These are phyloP conservation scores for Eucalyptus regnans DNA, from an alignment of 345 rosid genomes.

Conservation along the genomic window DNA sequence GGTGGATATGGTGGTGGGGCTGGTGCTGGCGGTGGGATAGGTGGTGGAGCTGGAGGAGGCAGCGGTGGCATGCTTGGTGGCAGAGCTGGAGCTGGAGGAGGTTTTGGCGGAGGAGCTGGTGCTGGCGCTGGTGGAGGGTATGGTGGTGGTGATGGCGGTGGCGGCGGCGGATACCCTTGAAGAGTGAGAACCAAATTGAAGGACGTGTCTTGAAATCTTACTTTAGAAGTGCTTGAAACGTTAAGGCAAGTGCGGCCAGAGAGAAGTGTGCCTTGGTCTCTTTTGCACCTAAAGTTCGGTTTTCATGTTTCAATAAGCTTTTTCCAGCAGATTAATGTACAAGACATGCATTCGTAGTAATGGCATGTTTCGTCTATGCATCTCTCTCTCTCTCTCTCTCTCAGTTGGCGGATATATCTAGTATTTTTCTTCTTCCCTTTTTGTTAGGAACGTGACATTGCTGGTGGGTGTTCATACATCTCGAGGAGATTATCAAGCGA, in stretches of 20 bases:
- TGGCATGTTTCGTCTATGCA: neutral
- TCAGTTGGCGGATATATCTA: neutral
- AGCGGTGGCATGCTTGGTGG: slow-evolving; percentile 1
- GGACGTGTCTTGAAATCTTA: neutral
- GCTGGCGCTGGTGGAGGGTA: slow-evolving; percentile 15
- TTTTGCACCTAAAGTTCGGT: neutral
- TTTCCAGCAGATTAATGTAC: neutral
- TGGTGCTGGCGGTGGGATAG: neutral
- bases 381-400: neutral
- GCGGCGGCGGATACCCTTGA: slow-evolving; percentile 13
- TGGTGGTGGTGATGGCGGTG: slow-evolving; percentile 20
- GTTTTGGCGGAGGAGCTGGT: slow-evolving; percentile 12
- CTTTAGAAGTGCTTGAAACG: neutral
- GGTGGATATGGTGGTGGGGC: neutral
- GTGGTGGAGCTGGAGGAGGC: neutral
- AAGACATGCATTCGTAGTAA: neutral
- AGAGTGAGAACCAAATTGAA: neutral
- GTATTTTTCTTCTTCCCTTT: neutral
- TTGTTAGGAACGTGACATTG: too few species aligned
- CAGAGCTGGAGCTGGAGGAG: slow-evolving; percentile 19
- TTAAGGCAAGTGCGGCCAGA: neutral
- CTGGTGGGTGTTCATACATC: too few species aligned
- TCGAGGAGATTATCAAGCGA: neutral
- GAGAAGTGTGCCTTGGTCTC: neutral
- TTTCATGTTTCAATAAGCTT: neutral